These are phyloP conservation scores for Athelia sp. DNA, from an alignment of 1,284 basidiomycete genomes.

Conservation along the genomic window DNA sequence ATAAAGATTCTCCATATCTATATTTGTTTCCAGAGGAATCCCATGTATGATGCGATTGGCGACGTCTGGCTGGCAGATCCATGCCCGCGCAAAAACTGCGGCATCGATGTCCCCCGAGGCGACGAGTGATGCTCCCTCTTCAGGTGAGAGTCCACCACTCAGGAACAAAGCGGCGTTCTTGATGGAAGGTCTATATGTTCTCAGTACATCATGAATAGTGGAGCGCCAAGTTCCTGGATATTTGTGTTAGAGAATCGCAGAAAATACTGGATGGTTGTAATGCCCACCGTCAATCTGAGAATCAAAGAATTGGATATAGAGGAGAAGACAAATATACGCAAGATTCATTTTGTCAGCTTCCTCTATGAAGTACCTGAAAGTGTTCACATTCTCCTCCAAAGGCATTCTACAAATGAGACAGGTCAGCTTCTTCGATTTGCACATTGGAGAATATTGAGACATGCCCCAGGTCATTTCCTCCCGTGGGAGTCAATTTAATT, in stretches of 20 bases:
- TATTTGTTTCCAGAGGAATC: constrained; percentile 9
- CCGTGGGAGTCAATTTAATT: constrained; percentile 32
- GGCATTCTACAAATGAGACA: constrained; percentile 5
- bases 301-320: constrained; percentile 1
- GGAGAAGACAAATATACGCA: constrained; percentile 5
- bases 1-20: constrained; percentile 10
- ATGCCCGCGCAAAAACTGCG: constrained; percentile 16
- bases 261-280: too few species aligned
- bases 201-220: constrained; percentile 20
- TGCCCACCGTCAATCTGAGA: too few species aligned
- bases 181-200: constrained; percentile 28
- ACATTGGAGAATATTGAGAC: too few species aligned
- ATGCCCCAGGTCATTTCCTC: constrained; percentile 5
- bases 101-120: constrained; percentile 12
- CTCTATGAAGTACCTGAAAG: constrained; percentile 7
- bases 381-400: constrained; percentile 9
- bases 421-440: background rate
- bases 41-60: constrained; percentile 16
- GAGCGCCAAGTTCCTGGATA: constrained; percentile 13
- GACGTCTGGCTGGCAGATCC: constrained; percentile 21
- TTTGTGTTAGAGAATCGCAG: too few species aligned
- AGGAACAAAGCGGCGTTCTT: constrained; percentile 18
- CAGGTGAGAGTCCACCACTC: constrained; percentile 17
- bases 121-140: constrained; percentile 17
- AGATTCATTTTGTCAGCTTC: constrained; percentile 8